Conservation (phyloP, 257 asterid genomes). For the Scutellaria baicalensis region DNA sequence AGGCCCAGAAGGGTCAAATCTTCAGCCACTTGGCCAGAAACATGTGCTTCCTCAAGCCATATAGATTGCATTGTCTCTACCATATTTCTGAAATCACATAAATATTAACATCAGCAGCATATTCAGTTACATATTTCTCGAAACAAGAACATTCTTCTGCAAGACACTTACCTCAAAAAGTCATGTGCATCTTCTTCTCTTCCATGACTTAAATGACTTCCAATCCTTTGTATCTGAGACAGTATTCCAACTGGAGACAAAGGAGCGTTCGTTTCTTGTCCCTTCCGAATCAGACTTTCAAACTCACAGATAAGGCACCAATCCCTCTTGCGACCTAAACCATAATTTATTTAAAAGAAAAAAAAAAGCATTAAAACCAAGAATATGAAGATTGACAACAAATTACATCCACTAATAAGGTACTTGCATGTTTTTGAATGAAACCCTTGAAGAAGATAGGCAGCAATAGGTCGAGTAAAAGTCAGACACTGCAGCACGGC, state of each 20-base stretch:
- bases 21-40: conserved; percentile 31
- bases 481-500: conserved; percentile 52
- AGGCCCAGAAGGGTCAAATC: conserved; percentile 42
- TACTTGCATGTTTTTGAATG: conserved; percentile 43
- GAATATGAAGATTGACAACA: not conserved
- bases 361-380: not conserved
- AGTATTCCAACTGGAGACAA: conserved; percentile 38
- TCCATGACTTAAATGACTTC: conserved; percentile 28
- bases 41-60: conserved; percentile 40
- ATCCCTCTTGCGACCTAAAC: conserved; percentile 34
- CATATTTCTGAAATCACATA: conserved; percentile 23
- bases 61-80: conserved; percentile 40
- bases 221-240: conserved; percentile 40
- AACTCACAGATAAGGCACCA: conserved; percentile 46
- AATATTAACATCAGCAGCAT: not conserved
- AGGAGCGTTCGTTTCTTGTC: conserved; percentile 27
- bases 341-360: not conserved
- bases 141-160: not conserved
- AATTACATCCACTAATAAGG: not conserved
- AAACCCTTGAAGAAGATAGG: conserved; percentile 41
- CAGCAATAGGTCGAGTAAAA: conserved; percentile 40
- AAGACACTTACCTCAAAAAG: conserved; percentile 32
- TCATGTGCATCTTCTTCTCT: conserved; percentile 60
- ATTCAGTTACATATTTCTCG: not conserved
- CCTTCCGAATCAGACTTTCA: conserved; percentile 32